Evolutionary conservation across 2,329 filamentous ascomycete species (phyloP), one percentile per base, ranked within the genome.

Genomic region (Calonectria henricotiae): DNA sequence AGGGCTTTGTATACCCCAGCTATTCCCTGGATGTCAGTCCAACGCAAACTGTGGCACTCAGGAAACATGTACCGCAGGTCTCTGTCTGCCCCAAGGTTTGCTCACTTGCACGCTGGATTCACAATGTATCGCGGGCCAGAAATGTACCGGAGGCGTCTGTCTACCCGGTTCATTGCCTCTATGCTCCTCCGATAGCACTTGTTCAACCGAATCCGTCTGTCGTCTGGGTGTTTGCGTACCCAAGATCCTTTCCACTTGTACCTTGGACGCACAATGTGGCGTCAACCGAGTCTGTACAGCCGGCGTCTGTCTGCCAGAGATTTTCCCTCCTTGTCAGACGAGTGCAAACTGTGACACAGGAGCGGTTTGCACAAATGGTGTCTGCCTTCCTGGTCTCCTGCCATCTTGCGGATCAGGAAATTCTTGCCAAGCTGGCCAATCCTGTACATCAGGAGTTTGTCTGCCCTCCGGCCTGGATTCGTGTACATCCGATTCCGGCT

Each of bases 211-310:
- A 9, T 44, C 47, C 1, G 41, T 67, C n/a, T 70, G 68, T 6
- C 64, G 68, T 4, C 35, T 70, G 5, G 64, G 64, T 6, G 58
- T 58, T 4, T 70, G 68, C 15, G 32, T 67, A 6, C 64, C 68
- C 27, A 41, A 51, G 15, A 49, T 17, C 1, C 49, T 70, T 3
- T 20, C 49, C 1, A 20, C 39, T 1, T 70, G 68, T 9, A 54
- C 43, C 1, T 9, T 49, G n/a, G 44, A 64, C 13, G 43, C 49
- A 1, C 39, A 70, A 17, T 70, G 68, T 13, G 4, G 17, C 25
- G 32, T 46, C 17, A 17, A 37, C 25, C 30, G 67, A 27, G 32
- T 65, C 23, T 70, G 68, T 27, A 60, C 60, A 2, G 66, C 61
- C 13, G 69, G 69, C 5, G n/a, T 71, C 9, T 71, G 69, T 17